These are phyloP conservation scores for Microstegium vimineum DNA, from an alignment of 176 grass and related monocot species.

Conservation along the genomic window DNA sequence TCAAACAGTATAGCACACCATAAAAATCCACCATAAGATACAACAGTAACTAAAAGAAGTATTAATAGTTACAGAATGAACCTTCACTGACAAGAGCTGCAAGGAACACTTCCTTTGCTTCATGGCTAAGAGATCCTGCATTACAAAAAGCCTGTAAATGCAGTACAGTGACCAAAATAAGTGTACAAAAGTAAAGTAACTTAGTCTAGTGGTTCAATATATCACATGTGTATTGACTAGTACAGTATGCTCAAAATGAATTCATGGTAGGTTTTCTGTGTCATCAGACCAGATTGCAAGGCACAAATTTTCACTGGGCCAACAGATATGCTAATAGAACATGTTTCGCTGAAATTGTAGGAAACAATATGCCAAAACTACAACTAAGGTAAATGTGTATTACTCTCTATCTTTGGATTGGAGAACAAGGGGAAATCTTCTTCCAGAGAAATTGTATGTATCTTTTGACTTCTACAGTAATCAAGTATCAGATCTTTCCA, in stretches of 20 bases:
- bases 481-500: slow-evolving; percentile 96
- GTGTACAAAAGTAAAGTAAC: neutral
- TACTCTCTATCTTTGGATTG: slow-evolving; percentile 88
- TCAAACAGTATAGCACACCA: neutral
- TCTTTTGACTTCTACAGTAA: slow-evolving; percentile 86
- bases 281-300: neutral
- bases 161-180: slow-evolving; percentile 1
- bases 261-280: neutral
- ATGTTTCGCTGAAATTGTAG: neutral
- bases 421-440: slow-evolving; percentile 90
- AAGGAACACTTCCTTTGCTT: slow-evolving; percentile 92
- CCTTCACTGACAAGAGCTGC: slow-evolving; percentile 76
- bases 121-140: slow-evolving; percentile 90
- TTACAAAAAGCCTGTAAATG: slow-evolving; percentile 22
- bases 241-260: neutral
- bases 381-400: slow-evolving; percentile 20
- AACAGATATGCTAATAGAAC: slow-evolving; percentile 1
- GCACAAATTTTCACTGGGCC: neutral
- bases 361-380: neutral
- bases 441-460: slow-evolving; percentile 73
- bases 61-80: slow-evolving; percentile 27
- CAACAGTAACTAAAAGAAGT: slow-evolving; percentile 14
- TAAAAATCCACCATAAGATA: slow-evolving; percentile 4
- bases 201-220: neutral
- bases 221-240: neutral